phyloP scores from a whole-genome alignment of 208 protist genomes.

The Angomonas deanei region DNA sequence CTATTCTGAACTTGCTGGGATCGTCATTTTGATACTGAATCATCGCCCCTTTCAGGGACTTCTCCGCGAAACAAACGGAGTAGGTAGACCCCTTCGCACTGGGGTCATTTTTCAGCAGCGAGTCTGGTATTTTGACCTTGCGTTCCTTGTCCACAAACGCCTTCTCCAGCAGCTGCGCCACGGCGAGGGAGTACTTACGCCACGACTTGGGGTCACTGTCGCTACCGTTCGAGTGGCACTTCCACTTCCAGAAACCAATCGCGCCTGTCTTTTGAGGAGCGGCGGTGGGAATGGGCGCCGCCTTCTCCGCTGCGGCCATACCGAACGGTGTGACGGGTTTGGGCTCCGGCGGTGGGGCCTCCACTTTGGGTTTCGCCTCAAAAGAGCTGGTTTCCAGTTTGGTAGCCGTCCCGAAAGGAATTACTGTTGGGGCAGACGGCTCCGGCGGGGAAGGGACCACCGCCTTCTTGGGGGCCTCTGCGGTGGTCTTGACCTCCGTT shows the following conservation, averaged over 20 bases:
- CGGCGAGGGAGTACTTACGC: slow-evolving; percentile 36
- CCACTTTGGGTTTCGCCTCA: no score
- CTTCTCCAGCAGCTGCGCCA: slow-evolving; percentile 43
- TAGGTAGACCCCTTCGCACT: slow-evolving; percentile 22
- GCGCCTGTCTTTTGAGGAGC: background rate
- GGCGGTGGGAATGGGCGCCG: background rate
- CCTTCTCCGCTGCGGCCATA: background rate
- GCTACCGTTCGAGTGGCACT: slow-evolving; percentile 23
- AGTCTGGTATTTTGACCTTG: slow-evolving; percentile 27
- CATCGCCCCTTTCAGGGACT: slow-evolving; percentile 32
- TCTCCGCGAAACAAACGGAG: slow-evolving; percentile 50
- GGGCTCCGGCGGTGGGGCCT: background rate
- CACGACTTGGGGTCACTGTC: slow-evolving; percentile 35
- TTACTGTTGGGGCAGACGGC: background rate
- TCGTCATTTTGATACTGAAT: slow-evolving; percentile 45
- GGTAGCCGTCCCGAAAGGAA: background rate
- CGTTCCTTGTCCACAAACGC: slow-evolving; percentile 21
- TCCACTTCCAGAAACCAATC: slow-evolving; percentile 62
- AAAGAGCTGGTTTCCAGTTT: background rate
- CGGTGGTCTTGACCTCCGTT: background rate
- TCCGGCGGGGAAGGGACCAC: background rate
- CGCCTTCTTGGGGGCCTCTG: background rate
- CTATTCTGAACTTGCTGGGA: slow-evolving; percentile 22
- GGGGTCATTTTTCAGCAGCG: slow-evolving; percentile 11
- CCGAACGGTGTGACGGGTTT: background rate